Conservation (phyloP, 129 eudicot species). For the Flaveria robusta region DNA sequence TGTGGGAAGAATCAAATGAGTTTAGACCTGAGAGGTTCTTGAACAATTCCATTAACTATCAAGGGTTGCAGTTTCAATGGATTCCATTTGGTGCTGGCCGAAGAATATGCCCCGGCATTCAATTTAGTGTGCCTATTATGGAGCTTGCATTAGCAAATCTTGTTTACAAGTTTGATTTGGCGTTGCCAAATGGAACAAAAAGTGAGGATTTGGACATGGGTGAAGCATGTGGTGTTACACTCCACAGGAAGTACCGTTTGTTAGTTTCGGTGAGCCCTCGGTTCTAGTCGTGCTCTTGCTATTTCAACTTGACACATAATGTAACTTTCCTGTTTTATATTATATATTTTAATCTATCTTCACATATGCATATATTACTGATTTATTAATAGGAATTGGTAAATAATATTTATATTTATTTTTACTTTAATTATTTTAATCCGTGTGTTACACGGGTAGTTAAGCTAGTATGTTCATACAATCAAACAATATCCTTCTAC, state of each 20-base stretch:
- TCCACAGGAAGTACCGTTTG: background rate
- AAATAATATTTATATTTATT: too few species aligned
- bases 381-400: too few species aligned
- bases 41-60: background rate
- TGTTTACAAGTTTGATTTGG: background rate
- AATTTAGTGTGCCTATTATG: background rate
- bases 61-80: background rate
- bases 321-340: too few species aligned
- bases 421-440: too few species aligned
- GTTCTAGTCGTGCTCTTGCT: background rate
- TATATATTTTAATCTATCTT: too few species aligned
- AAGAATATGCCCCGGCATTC: background rate
- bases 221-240: background rate
- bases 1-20: background rate
- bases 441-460: too few species aligned
- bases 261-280: background rate
- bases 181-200: background rate
- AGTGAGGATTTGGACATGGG: slow-evolving; percentile 6
- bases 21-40: background rate
- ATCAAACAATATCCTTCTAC: too few species aligned
- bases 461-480: too few species aligned
- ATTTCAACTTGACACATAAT: too few species aligned
- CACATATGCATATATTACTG: too few species aligned
- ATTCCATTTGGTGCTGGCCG: background rate
- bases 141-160: background rate